Evolutionary conservation across 371 early-diverging fungal species (phyloP), one percentile per base, ranked within the genome.

Genomic region (Parasitella parasitica): DNA sequence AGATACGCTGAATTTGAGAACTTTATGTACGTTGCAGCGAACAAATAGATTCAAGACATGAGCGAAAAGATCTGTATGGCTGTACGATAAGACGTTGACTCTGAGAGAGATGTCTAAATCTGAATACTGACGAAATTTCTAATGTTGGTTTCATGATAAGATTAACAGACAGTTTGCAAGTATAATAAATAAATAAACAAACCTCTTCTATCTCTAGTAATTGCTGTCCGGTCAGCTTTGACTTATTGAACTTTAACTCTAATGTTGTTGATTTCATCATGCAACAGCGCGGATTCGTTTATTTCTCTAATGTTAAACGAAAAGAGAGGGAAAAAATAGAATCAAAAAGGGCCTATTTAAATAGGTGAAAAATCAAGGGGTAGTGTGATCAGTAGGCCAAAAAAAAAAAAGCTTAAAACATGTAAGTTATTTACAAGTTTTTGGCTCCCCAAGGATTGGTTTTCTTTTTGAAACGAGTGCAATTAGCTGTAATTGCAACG

Each of bases 31-130:
- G 32, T 81, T 83, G n/a, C 80, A 61, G 22, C 74, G 72, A 52
- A 76, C 70, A 69, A 92, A 87, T 68, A 90, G 72, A 59, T 81
- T 82, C 54, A 86, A 64, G 32, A 87, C 75, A 54, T 65, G 66
- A 6, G 88, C 91, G 64, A 83, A 86, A 52, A 88, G 73, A 64
- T 87, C 86, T 36, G 80, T 78, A 26, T 75, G 66, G 22, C 78
- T 72, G 58, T 82, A 72, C 7, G 73, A 70, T 81, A 86, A 89
- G 2, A 89, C 87, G 54, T 87, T 77, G 54, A 87, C 86, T 22
- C 77, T 71, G 37, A 84, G 67, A 27, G 77, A 73, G 22, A 76
- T 70, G 4, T 69, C 51, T 12, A 30, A 27, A 30, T 16, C 28
- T 27, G 38, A 22, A 20, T 18, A 24, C 18, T 62, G 56, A 20